Evolutionary conservation across 306 rosid genomes (phyloP).

Genomic region (Prunus persica): DNA sequence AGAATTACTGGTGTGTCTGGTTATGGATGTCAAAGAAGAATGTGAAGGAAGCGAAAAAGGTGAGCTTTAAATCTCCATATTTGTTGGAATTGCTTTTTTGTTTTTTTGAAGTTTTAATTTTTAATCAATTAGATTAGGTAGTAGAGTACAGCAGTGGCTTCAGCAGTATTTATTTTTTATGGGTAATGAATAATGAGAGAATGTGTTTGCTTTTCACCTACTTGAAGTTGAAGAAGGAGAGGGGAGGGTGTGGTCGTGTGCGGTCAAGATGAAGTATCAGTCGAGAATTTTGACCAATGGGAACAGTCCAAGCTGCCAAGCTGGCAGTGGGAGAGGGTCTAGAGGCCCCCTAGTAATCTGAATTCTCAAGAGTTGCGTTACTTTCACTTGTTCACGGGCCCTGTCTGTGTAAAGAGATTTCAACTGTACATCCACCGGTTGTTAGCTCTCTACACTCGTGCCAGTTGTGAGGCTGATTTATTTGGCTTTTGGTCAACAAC

Average conservation of each 20-base stretch:
- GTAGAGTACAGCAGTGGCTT: slow-evolving; percentile 50
- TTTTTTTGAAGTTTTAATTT: slow-evolving; percentile 6
- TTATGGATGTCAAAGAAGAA: not conserved
- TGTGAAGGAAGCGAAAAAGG: not conserved
- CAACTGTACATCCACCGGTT: not conserved
- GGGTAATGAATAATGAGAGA: slow-evolving; percentile 10
- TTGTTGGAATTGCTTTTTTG: not conserved
- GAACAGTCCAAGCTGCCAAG: slow-evolving; percentile 29
- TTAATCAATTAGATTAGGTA: slow-evolving; percentile 49
- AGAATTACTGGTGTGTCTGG: slow-evolving; percentile 6
- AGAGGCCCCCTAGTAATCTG: not conserved
- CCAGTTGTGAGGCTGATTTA: not conserved
- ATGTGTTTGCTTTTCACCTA: slow-evolving; percentile 68
- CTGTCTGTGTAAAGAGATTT: not conserved
- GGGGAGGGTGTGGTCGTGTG: slow-evolving; percentile 36
- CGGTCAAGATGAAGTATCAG: slow-evolving; percentile 34
- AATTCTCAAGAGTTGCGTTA: not conserved
- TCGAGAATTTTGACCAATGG: slow-evolving; percentile 15
- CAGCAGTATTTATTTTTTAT: slow-evolving; percentile 15
- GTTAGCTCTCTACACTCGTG: too few species aligned
- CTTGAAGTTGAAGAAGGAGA: slow-evolving; percentile 19
- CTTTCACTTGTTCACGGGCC: not conserved
- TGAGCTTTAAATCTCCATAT: not conserved
- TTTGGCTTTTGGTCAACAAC: too few species aligned
- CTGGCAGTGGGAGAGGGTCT: not conserved